Evolutionary conservation across 306 rosid genomes (phyloP).

Genomic region (Casuarina glauca): DNA sequence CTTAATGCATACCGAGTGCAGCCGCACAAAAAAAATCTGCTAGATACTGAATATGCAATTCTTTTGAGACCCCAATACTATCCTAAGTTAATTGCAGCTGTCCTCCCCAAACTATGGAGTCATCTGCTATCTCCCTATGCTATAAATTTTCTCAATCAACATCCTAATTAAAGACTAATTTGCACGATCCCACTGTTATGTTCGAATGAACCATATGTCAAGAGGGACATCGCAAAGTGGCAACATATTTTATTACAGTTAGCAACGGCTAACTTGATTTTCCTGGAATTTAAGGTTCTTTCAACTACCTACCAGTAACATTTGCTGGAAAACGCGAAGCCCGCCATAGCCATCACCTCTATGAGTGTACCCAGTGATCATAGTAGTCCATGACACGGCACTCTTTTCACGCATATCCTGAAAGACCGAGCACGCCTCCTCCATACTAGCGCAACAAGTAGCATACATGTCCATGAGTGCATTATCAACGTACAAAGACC

Average conservation of each 20-base stretch:
- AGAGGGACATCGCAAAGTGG: no score
- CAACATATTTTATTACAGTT: no score
- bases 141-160: background rate
- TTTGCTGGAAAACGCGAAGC: slow-evolving; percentile 57
- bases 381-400: slow-evolving; percentile 70
- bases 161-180: background rate
- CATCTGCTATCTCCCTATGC: background rate
- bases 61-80: background rate
- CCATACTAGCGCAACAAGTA: slow-evolving; percentile 57
- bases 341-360: slow-evolving; percentile 58
- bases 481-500: slow-evolving; percentile 60
- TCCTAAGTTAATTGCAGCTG: background rate
- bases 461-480: slow-evolving; percentile 74
- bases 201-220: no score
- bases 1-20: background rate
- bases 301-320: slow-evolving; percentile 53
- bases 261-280: no score
- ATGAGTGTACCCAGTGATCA: slow-evolving; percentile 77
- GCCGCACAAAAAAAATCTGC: background rate
- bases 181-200: no score
- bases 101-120: background rate
- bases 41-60: background rate
- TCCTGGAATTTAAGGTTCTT: background rate
- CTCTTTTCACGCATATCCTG: slow-evolving; percentile 43
- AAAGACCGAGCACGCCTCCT: slow-evolving; percentile 51